Percentiles rank a stretch among this genome's conserved stretches.
Conservation (phyloP, 208 protist genomes). For the Leishmania tarentolae region DNA sequence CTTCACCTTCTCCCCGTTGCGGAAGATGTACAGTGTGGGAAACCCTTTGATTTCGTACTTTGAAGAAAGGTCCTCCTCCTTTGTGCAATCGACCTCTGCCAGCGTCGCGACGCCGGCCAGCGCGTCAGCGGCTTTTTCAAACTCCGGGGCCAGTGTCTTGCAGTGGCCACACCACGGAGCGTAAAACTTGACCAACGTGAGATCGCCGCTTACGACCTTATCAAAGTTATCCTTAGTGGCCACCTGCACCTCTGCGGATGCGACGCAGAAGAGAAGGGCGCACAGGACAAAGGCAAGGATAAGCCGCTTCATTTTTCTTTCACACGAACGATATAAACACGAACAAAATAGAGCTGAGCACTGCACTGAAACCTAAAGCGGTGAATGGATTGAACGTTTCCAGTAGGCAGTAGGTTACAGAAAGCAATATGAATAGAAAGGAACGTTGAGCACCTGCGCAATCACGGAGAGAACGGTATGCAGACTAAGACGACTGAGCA, state of each 20-base stretch:
- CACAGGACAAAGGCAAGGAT: conserved; percentile 12
- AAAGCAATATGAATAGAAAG: neutral
- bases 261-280: conserved; percentile 20
- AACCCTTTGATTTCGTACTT: conserved; percentile 79
- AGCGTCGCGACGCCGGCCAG: conserved; percentile 58
- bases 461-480: neutral
- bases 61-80: conserved; percentile 55
- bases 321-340: neutral
- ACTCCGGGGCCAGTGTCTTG: conserved; percentile 92
- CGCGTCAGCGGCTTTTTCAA: conserved; percentile 63
- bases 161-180: conserved; percentile 96
- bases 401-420: neutral
- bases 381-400: neutral
- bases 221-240: conserved; percentile 74
- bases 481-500: neutral
- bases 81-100: conserved; percentile 86
- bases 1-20: conserved; percentile 61
- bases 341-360: neutral
- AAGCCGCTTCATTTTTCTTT: conserved; percentile 17
- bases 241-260: conserved; percentile 55
- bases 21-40: conserved; percentile 86
- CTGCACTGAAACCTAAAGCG: neutral
- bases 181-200: conserved; percentile 94
- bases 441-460: neutral
- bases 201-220: conserved; percentile 41